These are phyloP conservation scores for Solanum rostratum DNA, from an alignment of 257 asterid genomes.

Conservation along the genomic window DNA sequence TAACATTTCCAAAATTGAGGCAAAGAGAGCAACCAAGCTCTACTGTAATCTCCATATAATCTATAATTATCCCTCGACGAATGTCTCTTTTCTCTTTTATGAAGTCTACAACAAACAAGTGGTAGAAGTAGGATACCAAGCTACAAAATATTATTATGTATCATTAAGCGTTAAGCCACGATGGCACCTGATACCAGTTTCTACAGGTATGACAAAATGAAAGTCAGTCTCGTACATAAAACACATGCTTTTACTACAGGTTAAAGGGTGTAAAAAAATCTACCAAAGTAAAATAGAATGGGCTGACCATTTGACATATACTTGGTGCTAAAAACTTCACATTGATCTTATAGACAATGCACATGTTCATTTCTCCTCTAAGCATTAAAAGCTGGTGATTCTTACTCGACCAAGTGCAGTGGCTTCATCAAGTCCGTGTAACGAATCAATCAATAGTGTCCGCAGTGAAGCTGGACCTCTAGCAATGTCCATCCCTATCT, in stretches of 20 bases:
- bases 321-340: background rate
- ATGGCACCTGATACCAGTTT: background rate
- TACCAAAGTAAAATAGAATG: background rate
- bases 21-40: background rate
- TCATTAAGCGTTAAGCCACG: background rate
- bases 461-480: conserved; percentile 82
- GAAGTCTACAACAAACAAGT: background rate
- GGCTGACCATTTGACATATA: background rate
- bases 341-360: background rate
- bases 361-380: background rate
- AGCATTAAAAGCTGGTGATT: conserved; percentile 22
- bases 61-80: background rate
- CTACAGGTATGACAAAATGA: background rate
- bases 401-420: conserved; percentile 25
- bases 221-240: background rate
- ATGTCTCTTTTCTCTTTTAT: background rate
- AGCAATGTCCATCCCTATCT: conserved; percentile 49
- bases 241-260: background rate
- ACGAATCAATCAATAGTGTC: conserved; percentile 55
- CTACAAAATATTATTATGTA: background rate
- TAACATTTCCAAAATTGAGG: background rate
- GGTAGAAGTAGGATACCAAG: background rate
- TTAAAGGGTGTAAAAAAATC: background rate
- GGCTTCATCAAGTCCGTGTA: conserved; percentile 40
- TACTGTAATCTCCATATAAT: background rate